A percentile compares a stretch with the other conserved stretches of the same genome.
These are phyloP conservation scores for Mayamaea pseudoterrestris DNA, from an alignment of 108 stramenopile genomes.

Conservation along the genomic window DNA sequence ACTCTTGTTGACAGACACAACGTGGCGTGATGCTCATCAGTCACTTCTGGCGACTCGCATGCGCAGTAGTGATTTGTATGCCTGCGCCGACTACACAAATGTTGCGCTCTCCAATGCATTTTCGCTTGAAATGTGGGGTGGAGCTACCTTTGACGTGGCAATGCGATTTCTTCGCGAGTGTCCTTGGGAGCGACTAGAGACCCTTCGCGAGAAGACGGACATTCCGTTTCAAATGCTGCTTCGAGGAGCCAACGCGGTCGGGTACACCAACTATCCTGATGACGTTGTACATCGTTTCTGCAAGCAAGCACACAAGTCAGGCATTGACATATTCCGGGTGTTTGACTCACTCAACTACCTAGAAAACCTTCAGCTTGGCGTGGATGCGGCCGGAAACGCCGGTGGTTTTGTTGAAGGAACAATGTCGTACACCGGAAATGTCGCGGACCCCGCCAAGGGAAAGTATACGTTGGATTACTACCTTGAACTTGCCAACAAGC, in stretches of 20 bases:
- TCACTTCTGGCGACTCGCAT: slow-evolving; percentile 88
- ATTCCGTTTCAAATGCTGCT: slow-evolving; percentile 95
- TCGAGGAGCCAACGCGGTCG: slow-evolving; percentile 94
- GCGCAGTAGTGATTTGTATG: slow-evolving; percentile 75
- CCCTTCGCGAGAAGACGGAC: slow-evolving; percentile 62
- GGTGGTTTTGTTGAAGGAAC: slow-evolving; percentile 90
- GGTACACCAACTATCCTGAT: slow-evolving; percentile 75
- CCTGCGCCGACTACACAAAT: slow-evolving; percentile 76
- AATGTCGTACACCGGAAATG: slow-evolving; percentile 93
- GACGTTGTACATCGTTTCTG: slow-evolving; percentile 88
- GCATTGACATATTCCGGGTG: slow-evolving; percentile 95
- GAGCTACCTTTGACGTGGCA: slow-evolving; percentile 93
- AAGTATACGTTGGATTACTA: slow-evolving; percentile 92
- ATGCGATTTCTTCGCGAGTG: slow-evolving; percentile 92
- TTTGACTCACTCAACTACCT: slow-evolving; percentile 95
- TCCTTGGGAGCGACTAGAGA: slow-evolving; percentile 85
- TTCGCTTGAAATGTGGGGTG: slow-evolving; percentile 92
- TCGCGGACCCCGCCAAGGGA: slow-evolving; percentile 58
- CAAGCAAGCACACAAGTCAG: slow-evolving; percentile 66
- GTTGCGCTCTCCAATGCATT: slow-evolving; percentile 62
- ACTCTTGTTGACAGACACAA: slow-evolving; percentile 90
- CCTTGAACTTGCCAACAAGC: slow-evolving; percentile 63
- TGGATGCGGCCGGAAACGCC: slow-evolving; percentile 86
- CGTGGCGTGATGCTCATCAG: slow-evolving; percentile 96
- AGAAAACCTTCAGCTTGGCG: slow-evolving; percentile 88